Evolutionary conservation across 1,139 yeast genomes (phyloP), one percentile per base, ranked within the genome.

Genomic region (Scheffersomyces lignicola): DNA sequence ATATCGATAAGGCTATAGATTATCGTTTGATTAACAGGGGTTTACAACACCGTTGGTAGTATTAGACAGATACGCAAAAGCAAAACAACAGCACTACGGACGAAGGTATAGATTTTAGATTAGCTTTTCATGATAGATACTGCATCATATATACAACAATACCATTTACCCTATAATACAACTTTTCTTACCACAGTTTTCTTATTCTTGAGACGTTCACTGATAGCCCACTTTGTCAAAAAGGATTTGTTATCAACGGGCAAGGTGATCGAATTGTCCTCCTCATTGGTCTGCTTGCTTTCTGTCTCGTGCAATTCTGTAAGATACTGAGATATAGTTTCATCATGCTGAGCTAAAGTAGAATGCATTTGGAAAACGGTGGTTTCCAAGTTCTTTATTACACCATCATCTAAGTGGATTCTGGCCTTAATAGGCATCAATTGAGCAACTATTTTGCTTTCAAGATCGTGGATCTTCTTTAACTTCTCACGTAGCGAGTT

Each of bases 341-440:
- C 26, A 11, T 23, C 8, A 23, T 23, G 26, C 11, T 9, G 11
- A 6, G 9, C 13, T 6, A 23, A 9, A 9, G 8, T 23, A 6
- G 8, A 7, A 38, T 57, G 54, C 7, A 59, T 39, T 29, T 54
- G 54, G 34, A 45, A 54, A 6, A 61, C 37, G 2, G 58, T 44
- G 32, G 47, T 41, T 32, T 51, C 59, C 26, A 57, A 33, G 31
- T 52, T 54, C 5, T 50, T 47, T 5, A 55, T 31, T 2, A 56
- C 39, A 7, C 45, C 32, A 4, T 40, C 35, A 10, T 42, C 41
- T 7, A 42, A 37, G 10, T 43, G 37, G 6, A 45, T 34, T 31
- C 40, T 46, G 3, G 60, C 56, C 33, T 60, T 61, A 8, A 60
- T 38, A 3, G 65, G 60, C 49, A 60, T 52, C 44, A 61, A 42